Evolutionary conservation across 1,284 basidiomycete genomes (phyloP), one percentile per base, ranked within the genome.

Genomic region (Puccinia hordei): DNA sequence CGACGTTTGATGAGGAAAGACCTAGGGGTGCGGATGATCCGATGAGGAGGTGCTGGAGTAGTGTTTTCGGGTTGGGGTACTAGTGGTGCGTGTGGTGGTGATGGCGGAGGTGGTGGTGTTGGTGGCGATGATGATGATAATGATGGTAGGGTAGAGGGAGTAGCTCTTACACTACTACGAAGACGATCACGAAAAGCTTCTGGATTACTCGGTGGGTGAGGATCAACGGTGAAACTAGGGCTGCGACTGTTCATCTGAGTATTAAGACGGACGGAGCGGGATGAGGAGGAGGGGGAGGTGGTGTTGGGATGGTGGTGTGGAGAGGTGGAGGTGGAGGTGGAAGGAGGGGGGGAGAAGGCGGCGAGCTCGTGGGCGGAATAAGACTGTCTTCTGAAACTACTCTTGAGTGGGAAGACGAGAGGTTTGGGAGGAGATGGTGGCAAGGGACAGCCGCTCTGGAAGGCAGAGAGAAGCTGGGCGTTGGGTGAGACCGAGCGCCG

Each of bases 401-500:
- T 78, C 38, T 78, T 78, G 17, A 78, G 30, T 2, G 75, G 75
- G 35, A 78, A 78, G 13, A 33, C 65, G 65, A 78, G 61, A 1
- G 44, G 65, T 22, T 46, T 57, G 24, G 57, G 46, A 1, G 74
- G 35, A 19, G 57, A 24, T 15, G 46, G 22, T 2, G 38, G 30
- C 4, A 63, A 55, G 33, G 41, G 24, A n/a, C 30, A 51, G 12
- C 53, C 35, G 10, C n/a, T 51, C 24, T 65, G 38, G 24, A 53
- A 77, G 12, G 19, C 22, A 0, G 74, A 59, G 2, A 77, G 35
- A 12, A 77, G 63, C 66, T 77, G 66, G 0, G 74, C 74, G 63
- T 68, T 77, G 22, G 74, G 74, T 24, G 74, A 77, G 33, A 77
- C 41, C 17, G 74, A 77, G 49, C 74, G 74, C 6, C 74, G 74